Evolutionary conservation across 805 yeast species (phyloP), one percentile per base, ranked within the genome.

Genomic region (Pichia membranifaciens): DNA sequence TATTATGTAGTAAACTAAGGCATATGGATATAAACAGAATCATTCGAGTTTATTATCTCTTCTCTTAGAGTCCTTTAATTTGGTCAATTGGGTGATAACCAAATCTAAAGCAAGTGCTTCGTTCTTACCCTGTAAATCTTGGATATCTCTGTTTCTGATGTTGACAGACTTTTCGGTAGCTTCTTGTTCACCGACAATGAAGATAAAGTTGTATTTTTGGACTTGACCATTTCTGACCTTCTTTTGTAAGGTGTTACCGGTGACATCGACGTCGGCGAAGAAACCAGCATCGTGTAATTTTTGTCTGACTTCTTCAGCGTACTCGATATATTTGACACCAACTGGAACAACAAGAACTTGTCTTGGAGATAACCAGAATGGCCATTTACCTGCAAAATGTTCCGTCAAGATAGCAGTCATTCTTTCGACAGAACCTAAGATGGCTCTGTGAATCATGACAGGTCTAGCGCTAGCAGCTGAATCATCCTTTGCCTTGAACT

Each of bases 301-400:
- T 61, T 84, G 79, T 60, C 82, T 81, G 55, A 93, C 85, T 58
- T 79, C 73, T 67, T 84, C 82, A 38, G 98, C 99, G 64, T 93
- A 93, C 55, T 83, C 96, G 62, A 75, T 81, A 75, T 84, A 91
- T 69, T 87, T 88, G 54, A 86, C 95, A 63, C 96, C 97, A 59
- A 93, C 97, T 58, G 99, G 99, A 28, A 93, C 93, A 60, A 93
- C 95, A 59, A 91, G 75, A 49, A 91, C 79, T 73, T 93, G 99
- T 74, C 99, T 85, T 62, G 99, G 99, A n/a, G 98, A 90, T 65
- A 93, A 77, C 99, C 99, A 93, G 78, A 93, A 87, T 63, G 99
- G 99, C 99, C 99, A 93, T 68, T 89, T 93, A 62, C 99, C 99
- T 65, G 90, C 96, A 72, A 76, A 93, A 74, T 93, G 99, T 72